Evolutionary conservation across 1,139 yeast genomes (phyloP).

Genomic region (Groenewaldozyma auringiensis): DNA sequence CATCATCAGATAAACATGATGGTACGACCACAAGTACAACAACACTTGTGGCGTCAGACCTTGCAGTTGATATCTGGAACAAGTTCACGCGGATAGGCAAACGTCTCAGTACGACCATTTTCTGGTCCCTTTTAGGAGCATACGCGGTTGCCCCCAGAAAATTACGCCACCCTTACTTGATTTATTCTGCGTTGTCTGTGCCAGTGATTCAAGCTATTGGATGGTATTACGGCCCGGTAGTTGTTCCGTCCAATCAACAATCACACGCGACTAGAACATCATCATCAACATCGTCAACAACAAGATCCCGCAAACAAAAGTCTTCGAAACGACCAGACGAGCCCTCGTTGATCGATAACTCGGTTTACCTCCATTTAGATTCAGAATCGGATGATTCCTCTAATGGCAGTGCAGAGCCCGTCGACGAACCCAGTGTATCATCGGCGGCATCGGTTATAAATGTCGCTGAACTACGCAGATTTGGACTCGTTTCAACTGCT

Average conservation of each 20-base stretch:
- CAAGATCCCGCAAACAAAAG: not conserved
- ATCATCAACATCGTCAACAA: slow-evolving; percentile 2
- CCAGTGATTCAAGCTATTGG: slow-evolving; percentile 15
- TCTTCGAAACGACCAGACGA: slow-evolving; percentile 13
- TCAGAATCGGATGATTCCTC: slow-evolving; percentile 7
- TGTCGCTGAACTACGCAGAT: slow-evolving; percentile 7
- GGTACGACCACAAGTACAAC: not conserved
- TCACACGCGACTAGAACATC: not conserved
- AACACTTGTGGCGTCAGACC: not conserved
- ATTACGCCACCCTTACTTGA: slow-evolving; percentile 24
- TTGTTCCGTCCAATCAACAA: not conserved
- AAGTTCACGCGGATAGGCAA: slow-evolving; percentile 8
- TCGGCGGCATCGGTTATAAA: slow-evolving; percentile 2
- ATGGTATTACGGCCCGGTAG: slow-evolving; percentile 7
- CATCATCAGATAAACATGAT: not conserved
- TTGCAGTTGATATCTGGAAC: not conserved
- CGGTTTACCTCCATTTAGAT: slow-evolving; percentile 20
- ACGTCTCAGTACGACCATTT: slow-evolving; percentile 18
- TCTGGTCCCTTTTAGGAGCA: slow-evolving; percentile 18
- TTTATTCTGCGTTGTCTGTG: slow-evolving; percentile 21
- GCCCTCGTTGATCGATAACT: slow-evolving; percentile 21
- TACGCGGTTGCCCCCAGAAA: slow-evolving; percentile 19
- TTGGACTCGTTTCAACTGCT: slow-evolving; percentile 13
- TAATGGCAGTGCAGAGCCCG: slow-evolving; percentile 1
- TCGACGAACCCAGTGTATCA: not conserved